Evolutionary conservation across 1,139 yeast species (phyloP).

Genomic region (Protomyces lactucae-debilis): DNA sequence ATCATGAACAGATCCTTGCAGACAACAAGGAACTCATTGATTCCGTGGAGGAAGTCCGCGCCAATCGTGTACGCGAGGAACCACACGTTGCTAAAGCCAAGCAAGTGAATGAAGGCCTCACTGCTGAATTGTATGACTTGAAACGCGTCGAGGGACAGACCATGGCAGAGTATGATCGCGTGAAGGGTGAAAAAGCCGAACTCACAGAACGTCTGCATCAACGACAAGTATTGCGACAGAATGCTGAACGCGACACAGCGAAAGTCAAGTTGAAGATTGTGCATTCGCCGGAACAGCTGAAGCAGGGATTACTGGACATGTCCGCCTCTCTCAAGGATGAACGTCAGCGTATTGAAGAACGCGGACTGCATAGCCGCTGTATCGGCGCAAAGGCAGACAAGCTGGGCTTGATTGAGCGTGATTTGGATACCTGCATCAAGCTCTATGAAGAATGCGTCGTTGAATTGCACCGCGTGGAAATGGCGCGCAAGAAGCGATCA

Average conservation of each 20-base stretch:
- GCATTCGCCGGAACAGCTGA: constrained; percentile 57
- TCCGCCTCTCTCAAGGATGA: constrained; percentile 47
- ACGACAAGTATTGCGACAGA: constrained; percentile 46
- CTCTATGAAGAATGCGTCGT: constrained; percentile 53
- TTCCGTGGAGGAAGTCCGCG: constrained; percentile 35
- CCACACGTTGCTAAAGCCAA: constrained; percentile 48
- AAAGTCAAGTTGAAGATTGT: constrained; percentile 56
- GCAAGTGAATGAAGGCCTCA: constrained; percentile 56
- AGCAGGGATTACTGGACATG: constrained; percentile 55
- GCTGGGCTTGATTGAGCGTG: constrained; percentile 53
- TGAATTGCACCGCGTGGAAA: constrained; percentile 50
- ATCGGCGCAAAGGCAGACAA: constrained; percentile 56
- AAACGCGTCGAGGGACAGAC: constrained; percentile 61
- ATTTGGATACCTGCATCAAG: constrained; percentile 47
- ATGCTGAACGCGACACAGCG: constrained; percentile 56
- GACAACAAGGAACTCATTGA: constrained; percentile 33
- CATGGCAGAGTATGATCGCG: constrained; percentile 60
- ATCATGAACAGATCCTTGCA: constrained; percentile 18
- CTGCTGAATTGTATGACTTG: constrained; percentile 57
- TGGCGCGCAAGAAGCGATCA: constrained; percentile 43
- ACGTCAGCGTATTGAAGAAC: constrained; percentile 42
- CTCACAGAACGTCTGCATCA: constrained; percentile 48
- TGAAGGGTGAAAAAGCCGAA: constrained; percentile 58
- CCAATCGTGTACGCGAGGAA: constrained; percentile 34
- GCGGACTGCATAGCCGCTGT: constrained; percentile 52